phyloP scores from a whole-genome alignment of 2,329 filamentous ascomycete species.

The Paracoccidioides brasiliensis region DNA sequence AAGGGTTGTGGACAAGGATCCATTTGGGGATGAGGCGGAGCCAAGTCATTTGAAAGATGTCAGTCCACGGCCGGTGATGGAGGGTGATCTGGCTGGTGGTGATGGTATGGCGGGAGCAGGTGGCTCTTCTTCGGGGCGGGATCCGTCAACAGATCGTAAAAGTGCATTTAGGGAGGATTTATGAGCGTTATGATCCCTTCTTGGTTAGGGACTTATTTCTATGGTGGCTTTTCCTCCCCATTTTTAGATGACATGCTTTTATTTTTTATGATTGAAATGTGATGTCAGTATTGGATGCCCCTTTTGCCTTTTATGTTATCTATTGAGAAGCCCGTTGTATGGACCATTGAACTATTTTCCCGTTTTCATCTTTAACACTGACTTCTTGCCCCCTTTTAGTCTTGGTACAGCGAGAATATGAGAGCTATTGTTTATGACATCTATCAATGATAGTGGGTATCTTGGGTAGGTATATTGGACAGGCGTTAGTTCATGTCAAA shows the following conservation, averaged over 20 bases:
- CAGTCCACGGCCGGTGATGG: constrained; percentile 60
- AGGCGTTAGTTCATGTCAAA: background rate
- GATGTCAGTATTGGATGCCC: background rate
- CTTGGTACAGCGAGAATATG: background rate
- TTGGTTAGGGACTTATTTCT: background rate
- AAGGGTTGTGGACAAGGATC: constrained; percentile 39
- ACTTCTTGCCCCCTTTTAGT: too few relatives aligned
- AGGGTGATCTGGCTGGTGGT: constrained; percentile 21
- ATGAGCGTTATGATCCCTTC: constrained; percentile 21
- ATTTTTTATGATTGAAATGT: background rate
- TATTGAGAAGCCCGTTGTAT: background rate
- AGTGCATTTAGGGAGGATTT: constrained; percentile 60
- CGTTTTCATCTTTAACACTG: background rate
- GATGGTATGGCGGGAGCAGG: background rate
- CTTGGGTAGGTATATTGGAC: background rate
- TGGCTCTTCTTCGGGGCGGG: background rate
- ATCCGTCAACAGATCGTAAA: constrained; percentile 42
- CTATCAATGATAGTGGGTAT: background rate
- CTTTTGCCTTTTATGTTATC: background rate
- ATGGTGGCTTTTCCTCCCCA: background rate
- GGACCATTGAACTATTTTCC: background rate
- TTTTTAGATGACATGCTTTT: background rate
- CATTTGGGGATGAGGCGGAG: constrained; percentile 58
- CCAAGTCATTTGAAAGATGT: constrained; percentile 54
- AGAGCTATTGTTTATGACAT: background rate